A percentile compares a stretch with the other conserved stretches of the same genome.
phyloP scores from a whole-genome alignment of 2,329 filamentous ascomycete species.

The Ascocoryne sarcoides region DNA sequence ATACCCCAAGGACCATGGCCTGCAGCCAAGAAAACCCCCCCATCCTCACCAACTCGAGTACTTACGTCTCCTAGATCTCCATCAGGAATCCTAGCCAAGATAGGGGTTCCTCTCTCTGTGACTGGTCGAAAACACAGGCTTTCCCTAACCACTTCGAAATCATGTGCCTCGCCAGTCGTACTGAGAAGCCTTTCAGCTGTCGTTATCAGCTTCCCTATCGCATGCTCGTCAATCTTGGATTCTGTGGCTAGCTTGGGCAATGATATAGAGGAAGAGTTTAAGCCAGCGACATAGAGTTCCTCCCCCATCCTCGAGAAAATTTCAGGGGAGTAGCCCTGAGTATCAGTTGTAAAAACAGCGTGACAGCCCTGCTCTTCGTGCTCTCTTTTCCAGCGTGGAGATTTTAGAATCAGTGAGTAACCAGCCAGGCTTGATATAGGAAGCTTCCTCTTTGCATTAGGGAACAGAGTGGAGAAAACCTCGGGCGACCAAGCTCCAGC shows the following conservation, averaged over 20 bases:
- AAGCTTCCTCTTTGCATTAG: slow-evolving; percentile 40
- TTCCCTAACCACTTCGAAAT: slow-evolving; percentile 54
- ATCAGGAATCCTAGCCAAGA: slow-evolving; percentile 51
- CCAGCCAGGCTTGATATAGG: slow-evolving; percentile 58
- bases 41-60: slow-evolving; percentile 33
- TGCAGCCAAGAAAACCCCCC: slow-evolving; percentile 61
- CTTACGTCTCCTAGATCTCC: slow-evolving; percentile 42
- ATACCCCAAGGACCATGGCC: slow-evolving; percentile 76
- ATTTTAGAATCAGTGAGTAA: slow-evolving; percentile 60
- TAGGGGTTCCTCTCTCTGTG: slow-evolving; percentile 53
- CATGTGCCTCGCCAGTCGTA: slow-evolving; percentile 22
- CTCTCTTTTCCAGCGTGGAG: slow-evolving; percentile 42
- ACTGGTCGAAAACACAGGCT: slow-evolving; percentile 68
- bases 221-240: slow-evolving; percentile 36
- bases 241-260: slow-evolving; percentile 50
- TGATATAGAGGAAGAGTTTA: slow-evolving; percentile 53
- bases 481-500: slow-evolving; percentile 63
- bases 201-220: slow-evolving; percentile 41
- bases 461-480: slow-evolving; percentile 60
- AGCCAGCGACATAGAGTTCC: slow-evolving; percentile 64
- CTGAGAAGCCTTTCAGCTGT: slow-evolving; percentile 42
- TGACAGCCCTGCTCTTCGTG: slow-evolving; percentile 47
- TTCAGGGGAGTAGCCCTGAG: slow-evolving; percentile 57
- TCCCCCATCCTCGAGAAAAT: slow-evolving; percentile 58
- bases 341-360: slow-evolving; percentile 58